Base-by-base conservation (phyloP, 257 asterid species). In the Datura wrightii region DNA sequence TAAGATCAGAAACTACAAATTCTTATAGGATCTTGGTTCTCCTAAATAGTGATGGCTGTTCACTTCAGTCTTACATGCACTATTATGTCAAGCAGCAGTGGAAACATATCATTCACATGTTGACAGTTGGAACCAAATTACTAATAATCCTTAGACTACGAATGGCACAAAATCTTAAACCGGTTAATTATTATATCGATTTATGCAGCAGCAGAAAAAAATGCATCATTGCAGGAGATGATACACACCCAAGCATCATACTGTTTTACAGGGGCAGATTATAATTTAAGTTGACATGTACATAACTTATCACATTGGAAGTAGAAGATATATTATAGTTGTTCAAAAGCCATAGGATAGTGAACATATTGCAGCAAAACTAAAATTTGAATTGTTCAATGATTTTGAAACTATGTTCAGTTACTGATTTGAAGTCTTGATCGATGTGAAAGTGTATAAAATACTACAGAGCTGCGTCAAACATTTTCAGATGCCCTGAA, bases 91-190 rank as follows among this genome's bases (percentile, higher is more conserved):
- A 52, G 31, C 63, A 31, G 60, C 82, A 76, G 60, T 2, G 15
- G 14, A 50, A 14, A 50, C 82, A 24, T 52, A 76, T 76, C 82
- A 76, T 76, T 37, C 82, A 50, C 46, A 76, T 76, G 63, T 31
- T 31, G 31, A 31, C 63, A 50, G 63, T 76, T 76, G 46, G 41
- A 76, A 76, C 63, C 63, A 76, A 76, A 50, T 55, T 52, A 31
- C 46, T 52, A 76, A 13, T 52, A 52, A 52, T 31, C 8, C 42
- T 14, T 14, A 76, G 15, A 76, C 82, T 50, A 50, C 15, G 0
- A 31, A 50, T 76, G 82, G 11, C 58, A 50, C 9, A 50, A 76
- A 31, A 76, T 76, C 34, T 76, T 52, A 50, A 76, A 52, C 15
- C 31, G 8, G 8, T 13, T 6, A 7, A 50, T 14, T 34, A 31